A percentile compares a stretch with the other conserved stretches of the same genome.
Conservation (phyloP, 345 rosid species). For the Lepidium sativum region DNA sequence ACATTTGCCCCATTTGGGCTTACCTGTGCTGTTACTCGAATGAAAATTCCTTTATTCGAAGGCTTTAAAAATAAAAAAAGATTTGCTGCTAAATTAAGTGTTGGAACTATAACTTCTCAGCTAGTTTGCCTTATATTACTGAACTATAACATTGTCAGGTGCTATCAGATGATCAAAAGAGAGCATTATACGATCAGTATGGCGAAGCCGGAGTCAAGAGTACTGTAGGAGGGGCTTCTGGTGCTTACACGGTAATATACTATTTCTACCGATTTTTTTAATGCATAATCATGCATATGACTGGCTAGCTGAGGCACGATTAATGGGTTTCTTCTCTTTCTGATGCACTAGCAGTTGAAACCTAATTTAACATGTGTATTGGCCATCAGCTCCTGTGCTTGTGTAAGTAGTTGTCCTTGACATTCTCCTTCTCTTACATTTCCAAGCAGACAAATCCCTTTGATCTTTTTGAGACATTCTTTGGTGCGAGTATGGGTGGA, state of each 20-base stretch:
- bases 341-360: background rate
- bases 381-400: background rate
- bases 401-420: background rate
- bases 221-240: slow-evolving; percentile 73
- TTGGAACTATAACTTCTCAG: slow-evolving; percentile 11
- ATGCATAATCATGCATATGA: background rate
- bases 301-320: background rate
- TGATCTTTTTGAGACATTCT: slow-evolving; percentile 95
- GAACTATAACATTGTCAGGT: slow-evolving; percentile 65
- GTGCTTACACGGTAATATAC: slow-evolving; percentile 69
- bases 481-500: slow-evolving; percentile 90
- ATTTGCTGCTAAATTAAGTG: background rate
- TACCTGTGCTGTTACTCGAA: background rate
- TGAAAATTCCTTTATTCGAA: background rate
- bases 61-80: background rate
- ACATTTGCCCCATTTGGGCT: background rate
- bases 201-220: slow-evolving; percentile 99
- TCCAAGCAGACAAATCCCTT: slow-evolving; percentile 78
- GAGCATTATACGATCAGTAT: slow-evolving; percentile 88
- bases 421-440: slow-evolving; percentile 1
- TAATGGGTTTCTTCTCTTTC: background rate
- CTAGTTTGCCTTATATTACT: slow-evolving; percentile 34
- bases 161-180: slow-evolving; percentile 88
- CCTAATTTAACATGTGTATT: background rate
- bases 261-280: background rate